phyloP scores from a whole-genome alignment of 805 yeast species.

The Starmerella floricola region DNA sequence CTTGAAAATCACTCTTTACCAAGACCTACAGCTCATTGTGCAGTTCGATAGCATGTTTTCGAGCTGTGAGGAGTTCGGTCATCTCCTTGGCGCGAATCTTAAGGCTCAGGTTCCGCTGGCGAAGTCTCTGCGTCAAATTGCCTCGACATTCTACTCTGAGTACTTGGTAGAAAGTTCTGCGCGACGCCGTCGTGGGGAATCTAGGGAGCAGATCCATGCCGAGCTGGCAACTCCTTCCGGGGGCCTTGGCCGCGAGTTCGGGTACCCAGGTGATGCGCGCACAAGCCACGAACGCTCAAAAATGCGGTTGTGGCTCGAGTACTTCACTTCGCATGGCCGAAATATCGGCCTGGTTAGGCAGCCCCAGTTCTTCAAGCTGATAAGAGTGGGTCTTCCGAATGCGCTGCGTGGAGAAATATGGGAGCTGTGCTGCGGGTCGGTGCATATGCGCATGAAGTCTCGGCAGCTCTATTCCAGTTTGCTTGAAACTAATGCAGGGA shows the following conservation, averaged over 20 bases:
- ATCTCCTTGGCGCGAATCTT: conserved; percentile 46
- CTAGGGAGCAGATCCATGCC: conserved; percentile 18
- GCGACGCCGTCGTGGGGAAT: conserved; percentile 33
- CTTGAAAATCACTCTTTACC: conserved; percentile 54
- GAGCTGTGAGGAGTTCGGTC: conserved; percentile 70
- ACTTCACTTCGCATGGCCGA: conserved; percentile 71
- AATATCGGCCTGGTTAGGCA: conserved; percentile 64
- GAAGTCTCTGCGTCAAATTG: conserved; percentile 42
- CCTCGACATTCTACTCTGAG: conserved; percentile 72
- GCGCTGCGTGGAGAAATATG: conserved; percentile 89
- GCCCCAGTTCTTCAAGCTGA: conserved; percentile 65
- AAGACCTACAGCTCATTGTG: conserved; percentile 48
- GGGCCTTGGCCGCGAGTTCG: conserved; percentile 74
- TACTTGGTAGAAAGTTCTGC: conserved; percentile 41
- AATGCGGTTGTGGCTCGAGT: conserved; percentile 88
- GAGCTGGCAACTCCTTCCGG: conserved; percentile 45
- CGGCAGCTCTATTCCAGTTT: conserved; percentile 47
- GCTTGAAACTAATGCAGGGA: conserved; percentile 48
- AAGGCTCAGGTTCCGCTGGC: conserved; percentile 53
- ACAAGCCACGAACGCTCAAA: conserved; percentile 70
- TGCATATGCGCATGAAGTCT: conserved; percentile 56
- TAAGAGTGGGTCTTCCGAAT: conserved; percentile 90
- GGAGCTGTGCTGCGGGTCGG: conserved; percentile 85
- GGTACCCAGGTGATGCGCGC: conserved; percentile 81
- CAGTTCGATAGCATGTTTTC: conserved; percentile 71